Evolutionary conservation across 805 yeast species (phyloP).

Genomic region (Yamadazyma ubonensis): DNA sequence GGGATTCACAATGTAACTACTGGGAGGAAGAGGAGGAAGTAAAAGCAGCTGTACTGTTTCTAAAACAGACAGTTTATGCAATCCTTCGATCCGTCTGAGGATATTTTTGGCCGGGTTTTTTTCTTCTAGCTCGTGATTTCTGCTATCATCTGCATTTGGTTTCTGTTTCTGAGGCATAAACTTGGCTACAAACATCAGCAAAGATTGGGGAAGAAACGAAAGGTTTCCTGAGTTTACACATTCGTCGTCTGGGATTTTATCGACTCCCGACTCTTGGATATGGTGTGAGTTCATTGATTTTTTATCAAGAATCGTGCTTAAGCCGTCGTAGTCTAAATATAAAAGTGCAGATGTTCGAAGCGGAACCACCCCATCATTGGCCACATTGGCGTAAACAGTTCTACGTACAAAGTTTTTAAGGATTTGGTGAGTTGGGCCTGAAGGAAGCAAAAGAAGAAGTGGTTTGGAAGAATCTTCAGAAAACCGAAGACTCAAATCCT

Average conservation of each 20-base stretch:
- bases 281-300: slow-evolving; percentile 20
- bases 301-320: slow-evolving; percentile 17
- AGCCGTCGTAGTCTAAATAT: slow-evolving; percentile 81
- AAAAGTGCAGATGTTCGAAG: slow-evolving; percentile 83
- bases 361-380: slow-evolving; percentile 96
- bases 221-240: slow-evolving; percentile 11
- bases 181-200: slow-evolving; percentile 39
- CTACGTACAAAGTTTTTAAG: slow-evolving; percentile 65
- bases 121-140: slow-evolving; percentile 13
- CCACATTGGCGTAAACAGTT: slow-evolving; percentile 84
- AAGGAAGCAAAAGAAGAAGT: slow-evolving; percentile 69
- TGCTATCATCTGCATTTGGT: slow-evolving; percentile 9
- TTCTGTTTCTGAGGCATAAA: slow-evolving; percentile 43
- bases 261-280: slow-evolving; percentile 11
- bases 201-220: slow-evolving; percentile 20
- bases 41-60: slow-evolving; percentile 76
- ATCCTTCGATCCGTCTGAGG: slow-evolving; percentile 24
- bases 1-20: slow-evolving; percentile 68
- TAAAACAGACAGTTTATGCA: slow-evolving; percentile 72
- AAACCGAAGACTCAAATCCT: slow-evolving; percentile 72
- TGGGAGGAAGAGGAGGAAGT: slow-evolving; percentile 76
- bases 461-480: slow-evolving; percentile 53
- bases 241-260: slow-evolving; percentile 16
- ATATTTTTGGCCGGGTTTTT: slow-evolving; percentile 16
- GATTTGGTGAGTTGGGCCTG: slow-evolving; percentile 66